A percentile compares a stretch with the other conserved stretches of the same genome.
phyloP scores from a whole-genome alignment of 2,329 filamentous ascomycete species.

The Fusarium sulawesiense region DNA sequence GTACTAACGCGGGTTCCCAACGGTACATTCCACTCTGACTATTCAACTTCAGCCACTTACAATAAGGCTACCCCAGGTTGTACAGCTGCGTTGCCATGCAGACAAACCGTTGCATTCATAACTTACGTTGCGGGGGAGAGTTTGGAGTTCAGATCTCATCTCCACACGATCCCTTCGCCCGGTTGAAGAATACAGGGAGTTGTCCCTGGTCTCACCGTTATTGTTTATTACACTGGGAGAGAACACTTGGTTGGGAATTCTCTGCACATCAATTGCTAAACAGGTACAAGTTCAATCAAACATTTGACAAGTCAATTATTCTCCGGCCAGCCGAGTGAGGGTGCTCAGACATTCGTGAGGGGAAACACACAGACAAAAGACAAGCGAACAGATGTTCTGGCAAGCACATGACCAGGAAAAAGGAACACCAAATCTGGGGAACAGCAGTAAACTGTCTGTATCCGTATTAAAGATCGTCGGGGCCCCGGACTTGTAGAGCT shows the following conservation, averaged over 20 bases:
- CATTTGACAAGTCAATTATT: conserved; percentile 6
- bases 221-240: conserved; percentile 28
- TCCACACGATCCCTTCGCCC: conserved; percentile 46
- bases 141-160: conserved; percentile 38
- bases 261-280: conserved; percentile 6
- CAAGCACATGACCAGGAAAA: conserved; percentile 5
- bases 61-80: conserved; percentile 27
- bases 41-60: conserved; percentile 24
- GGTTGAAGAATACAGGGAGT: conserved; percentile 18
- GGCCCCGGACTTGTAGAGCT: conserved; percentile 23
- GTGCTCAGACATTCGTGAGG: conserved; percentile 15
- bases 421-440: conserved; percentile 20
- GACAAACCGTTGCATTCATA: not conserved
- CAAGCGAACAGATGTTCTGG: not conserved
- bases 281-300: conserved; percentile 6
- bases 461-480: conserved; percentile 26
- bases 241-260: not conserved
- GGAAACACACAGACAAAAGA: conserved; percentile 10
- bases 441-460: conserved; percentile 1
- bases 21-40: conserved; percentile 2
- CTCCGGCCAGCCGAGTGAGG: conserved; percentile 23
- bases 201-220: conserved; percentile 29
- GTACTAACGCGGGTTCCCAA: not conserved
- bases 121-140: conserved; percentile 40
- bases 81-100: conserved; percentile 1